These are phyloP conservation scores for Psidium guajava DNA, from an alignment of 345 rosid genomes.

Conservation along the genomic window DNA sequence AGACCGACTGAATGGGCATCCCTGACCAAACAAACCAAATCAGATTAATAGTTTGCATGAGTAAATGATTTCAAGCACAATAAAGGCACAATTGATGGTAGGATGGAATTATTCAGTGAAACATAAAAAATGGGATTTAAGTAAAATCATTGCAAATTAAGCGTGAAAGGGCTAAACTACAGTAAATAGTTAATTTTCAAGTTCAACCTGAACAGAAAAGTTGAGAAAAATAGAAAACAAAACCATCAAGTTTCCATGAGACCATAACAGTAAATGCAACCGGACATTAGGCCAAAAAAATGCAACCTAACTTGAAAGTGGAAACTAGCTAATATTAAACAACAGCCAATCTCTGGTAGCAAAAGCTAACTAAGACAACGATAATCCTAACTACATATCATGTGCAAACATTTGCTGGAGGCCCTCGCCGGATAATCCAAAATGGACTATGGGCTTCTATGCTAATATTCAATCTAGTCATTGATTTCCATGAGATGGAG, in stretches of 20 bases:
- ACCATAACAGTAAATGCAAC: not conserved
- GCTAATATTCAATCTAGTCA: not conserved
- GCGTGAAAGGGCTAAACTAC: not conserved
- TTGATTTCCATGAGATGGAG: not conserved
- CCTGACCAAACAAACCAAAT: slow-evolving; percentile 27
- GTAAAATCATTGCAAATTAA: not conserved
- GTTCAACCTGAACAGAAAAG: not conserved
- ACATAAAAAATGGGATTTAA: not conserved
- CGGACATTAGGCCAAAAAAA: not conserved
- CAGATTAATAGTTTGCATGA: not conserved
- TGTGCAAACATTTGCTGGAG: not conserved
- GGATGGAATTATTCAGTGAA: not conserved
- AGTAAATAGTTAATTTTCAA: not conserved
- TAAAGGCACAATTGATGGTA: not conserved
- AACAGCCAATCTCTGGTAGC: not conserved
- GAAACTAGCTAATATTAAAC: not conserved
- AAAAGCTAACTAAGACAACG: not conserved
- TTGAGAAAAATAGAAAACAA: not conserved
- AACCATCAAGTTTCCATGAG: not conserved
- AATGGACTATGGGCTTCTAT: not conserved
- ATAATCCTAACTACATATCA: not conserved
- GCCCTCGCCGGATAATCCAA: not conserved
- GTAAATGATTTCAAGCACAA: not conserved
- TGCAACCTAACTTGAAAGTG: not conserved
- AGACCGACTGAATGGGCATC: slow-evolving; percentile 66